Conservation (phyloP, 148 eudicot genomes). For the Rhododendron henanense region DNA sequence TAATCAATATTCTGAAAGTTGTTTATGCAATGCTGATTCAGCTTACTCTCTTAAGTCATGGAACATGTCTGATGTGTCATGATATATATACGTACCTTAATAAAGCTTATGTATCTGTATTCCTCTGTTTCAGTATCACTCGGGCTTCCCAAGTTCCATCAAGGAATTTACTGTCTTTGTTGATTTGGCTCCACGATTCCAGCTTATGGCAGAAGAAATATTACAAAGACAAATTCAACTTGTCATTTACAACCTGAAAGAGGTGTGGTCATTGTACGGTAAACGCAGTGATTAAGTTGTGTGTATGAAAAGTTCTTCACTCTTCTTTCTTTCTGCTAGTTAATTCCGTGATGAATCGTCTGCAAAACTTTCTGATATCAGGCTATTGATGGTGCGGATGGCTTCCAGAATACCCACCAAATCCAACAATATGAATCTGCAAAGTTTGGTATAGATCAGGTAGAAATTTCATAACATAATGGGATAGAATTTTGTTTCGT, state of each 20-base stretch:
- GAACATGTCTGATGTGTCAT: background rate
- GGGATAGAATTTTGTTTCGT: background rate
- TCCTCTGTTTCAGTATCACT: conserved; percentile 60
- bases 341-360: background rate
- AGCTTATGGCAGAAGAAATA: conserved; percentile 72
- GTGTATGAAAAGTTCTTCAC: background rate
- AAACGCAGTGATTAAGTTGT: background rate
- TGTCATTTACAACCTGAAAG: conserved; percentile 59
- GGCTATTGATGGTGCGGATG: conserved; percentile 96
- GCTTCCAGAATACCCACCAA: conserved; percentile 95
- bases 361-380: conserved; percentile 22
- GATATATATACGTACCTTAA: background rate
- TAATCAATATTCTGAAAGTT: background rate
- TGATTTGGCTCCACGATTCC: conserved; percentile 89
- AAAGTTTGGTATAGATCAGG: conserved; percentile 89
- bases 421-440: conserved; percentile 71
- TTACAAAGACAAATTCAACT: conserved; percentile 71
- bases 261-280: conserved; percentile 39
- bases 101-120: conserved; percentile 15
- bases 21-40: background rate
- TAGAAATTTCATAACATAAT: conserved; percentile 14
- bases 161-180: conserved; percentile 77
- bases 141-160: conserved; percentile 63
- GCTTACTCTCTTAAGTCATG: background rate
- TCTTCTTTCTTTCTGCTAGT: background rate